Evolutionary conservation across 768 basidiomycete genomes (phyloP).

Genomic region (Kwoniella pini): DNA sequence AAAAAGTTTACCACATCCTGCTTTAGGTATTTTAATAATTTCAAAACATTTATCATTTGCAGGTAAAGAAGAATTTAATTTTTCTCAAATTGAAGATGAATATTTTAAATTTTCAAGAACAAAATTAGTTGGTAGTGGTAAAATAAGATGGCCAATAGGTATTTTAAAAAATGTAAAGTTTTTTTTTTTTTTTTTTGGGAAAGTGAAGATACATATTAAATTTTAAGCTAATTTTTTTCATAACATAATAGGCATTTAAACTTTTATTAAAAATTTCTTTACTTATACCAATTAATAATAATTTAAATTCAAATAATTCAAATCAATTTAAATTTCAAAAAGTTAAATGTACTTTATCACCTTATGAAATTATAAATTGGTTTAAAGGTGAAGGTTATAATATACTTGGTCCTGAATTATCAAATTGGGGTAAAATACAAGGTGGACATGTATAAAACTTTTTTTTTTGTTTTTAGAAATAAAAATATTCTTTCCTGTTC

Average conservation of each 20-base stretch:
- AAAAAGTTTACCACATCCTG: conserved; percentile 68
- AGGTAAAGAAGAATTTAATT: conserved; percentile 79
- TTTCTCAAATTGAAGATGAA: conserved; percentile 80
- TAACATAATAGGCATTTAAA: conserved; percentile 69
- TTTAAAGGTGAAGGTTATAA: conserved; percentile 51
- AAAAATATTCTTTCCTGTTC: neutral
- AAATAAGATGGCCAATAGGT: conserved; percentile 42
- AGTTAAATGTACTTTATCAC: conserved; percentile 68
- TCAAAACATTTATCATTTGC: conserved; percentile 71
- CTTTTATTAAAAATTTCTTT: conserved; percentile 63
- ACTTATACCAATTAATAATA: conserved; percentile 60
- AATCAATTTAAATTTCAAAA: conserved; percentile 74
- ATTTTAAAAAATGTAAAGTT: conserved; percentile 62
- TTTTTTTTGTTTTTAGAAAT: no score
- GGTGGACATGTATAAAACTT: conserved; percentile 50
- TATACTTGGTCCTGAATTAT: conserved; percentile 47
- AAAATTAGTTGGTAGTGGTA: conserved; percentile 52
- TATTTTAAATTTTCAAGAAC: conserved; percentile 64
- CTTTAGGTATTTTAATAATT: conserved; percentile 81
- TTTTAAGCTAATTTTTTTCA: conserved; percentile 1
- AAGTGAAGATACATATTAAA: conserved; percentile 39
- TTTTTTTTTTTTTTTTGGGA: conserved; percentile 57
- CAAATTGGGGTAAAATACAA: conserved; percentile 52
- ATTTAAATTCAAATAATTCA: no score
- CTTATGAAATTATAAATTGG: conserved; percentile 61